Evolutionary conservation across 1,284 basidiomycete genomes (phyloP).

Genomic region (Marasmius fiardii): DNA sequence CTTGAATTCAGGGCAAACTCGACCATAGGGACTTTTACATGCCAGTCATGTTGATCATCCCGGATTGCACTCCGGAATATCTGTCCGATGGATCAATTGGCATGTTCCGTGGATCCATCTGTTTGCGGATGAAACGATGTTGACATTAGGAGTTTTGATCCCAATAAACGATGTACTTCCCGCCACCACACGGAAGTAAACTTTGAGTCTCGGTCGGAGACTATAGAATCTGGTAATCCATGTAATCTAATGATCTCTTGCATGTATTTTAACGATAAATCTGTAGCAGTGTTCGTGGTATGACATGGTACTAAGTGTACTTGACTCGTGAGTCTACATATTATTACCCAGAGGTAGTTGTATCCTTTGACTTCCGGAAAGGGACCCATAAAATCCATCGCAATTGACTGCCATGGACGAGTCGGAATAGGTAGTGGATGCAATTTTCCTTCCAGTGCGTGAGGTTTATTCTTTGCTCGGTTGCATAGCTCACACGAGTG

Average conservation of each 20-base stretch:
- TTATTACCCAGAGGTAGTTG: constrained; percentile 13
- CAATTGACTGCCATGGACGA: too few relatives aligned
- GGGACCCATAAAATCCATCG: too few relatives aligned
- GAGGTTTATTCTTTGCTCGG: constrained; percentile 9
- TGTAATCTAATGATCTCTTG: constrained; percentile 23
- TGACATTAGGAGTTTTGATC: too few relatives aligned
- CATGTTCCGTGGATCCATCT: constrained; percentile 22
- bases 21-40: constrained; percentile 21
- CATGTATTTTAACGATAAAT: too few relatives aligned
- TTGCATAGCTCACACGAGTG: constrained; percentile 17
- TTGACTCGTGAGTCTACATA: constrained; percentile 18
- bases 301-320: constrained; percentile 20
- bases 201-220: too few relatives aligned
- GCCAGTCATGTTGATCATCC: constrained; percentile 32
- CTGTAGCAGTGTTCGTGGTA: constrained; percentile 13
- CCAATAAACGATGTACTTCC: too few relatives aligned
- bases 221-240: too few relatives aligned
- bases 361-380: constrained; percentile 16
- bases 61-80: constrained; percentile 23
- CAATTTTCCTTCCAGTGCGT: constrained; percentile 16
- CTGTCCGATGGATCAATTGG: constrained; percentile 21
- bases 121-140: too few relatives aligned
- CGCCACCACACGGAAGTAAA: too few relatives aligned
- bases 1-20: too few relatives aligned
- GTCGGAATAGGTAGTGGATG: too few relatives aligned